phyloP scores from a whole-genome alignment of 2,329 filamentous ascomycete species.

The Cyanodermella asteris region DNA sequence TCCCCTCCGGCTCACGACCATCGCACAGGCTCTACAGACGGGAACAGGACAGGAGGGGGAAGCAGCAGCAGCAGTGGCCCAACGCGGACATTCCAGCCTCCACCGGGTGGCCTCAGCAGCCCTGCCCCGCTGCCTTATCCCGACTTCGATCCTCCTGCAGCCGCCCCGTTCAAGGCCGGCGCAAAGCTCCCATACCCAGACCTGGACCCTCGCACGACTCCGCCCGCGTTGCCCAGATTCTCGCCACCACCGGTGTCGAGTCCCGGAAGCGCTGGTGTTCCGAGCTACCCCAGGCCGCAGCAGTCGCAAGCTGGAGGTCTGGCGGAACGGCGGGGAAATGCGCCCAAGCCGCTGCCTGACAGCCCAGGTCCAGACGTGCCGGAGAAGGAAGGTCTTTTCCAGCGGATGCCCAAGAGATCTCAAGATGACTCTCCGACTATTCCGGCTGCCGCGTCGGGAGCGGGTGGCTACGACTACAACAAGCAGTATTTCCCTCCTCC shows the following conservation, averaged over 20 bases:
- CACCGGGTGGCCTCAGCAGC: conserved; percentile 37
- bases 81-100: conserved; percentile 35
- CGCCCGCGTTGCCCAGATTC: conserved; percentile 9
- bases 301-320: conserved; percentile 29
- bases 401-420: conserved; percentile 29
- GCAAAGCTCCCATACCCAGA: too few species aligned
- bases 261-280: conserved; percentile 12
- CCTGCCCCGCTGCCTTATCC: conserved; percentile 24
- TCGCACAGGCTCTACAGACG: conserved; percentile 14
- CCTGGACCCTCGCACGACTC: conserved; percentile 7
- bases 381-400: conserved; percentile 63
- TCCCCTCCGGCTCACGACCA: conserved; percentile 33
- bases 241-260: conserved; percentile 11
- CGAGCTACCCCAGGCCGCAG: conserved; percentile 19
- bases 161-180: conserved; percentile 8
- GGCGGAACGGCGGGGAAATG: conserved; percentile 63
- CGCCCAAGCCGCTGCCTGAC: conserved; percentile 61
- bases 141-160: conserved; percentile 13
- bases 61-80: too few species aligned
- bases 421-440: too few species aligned
- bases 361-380: conserved; percentile 55
- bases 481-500: conserved; percentile 43
- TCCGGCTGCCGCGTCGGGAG: too few species aligned
- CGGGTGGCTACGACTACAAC: too few species aligned
- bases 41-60: too few species aligned